Evolutionary conservation across 2,329 filamentous ascomycete species (phyloP), one percentile per base, ranked within the genome.

Genomic region (Camillea tinctor): DNA sequence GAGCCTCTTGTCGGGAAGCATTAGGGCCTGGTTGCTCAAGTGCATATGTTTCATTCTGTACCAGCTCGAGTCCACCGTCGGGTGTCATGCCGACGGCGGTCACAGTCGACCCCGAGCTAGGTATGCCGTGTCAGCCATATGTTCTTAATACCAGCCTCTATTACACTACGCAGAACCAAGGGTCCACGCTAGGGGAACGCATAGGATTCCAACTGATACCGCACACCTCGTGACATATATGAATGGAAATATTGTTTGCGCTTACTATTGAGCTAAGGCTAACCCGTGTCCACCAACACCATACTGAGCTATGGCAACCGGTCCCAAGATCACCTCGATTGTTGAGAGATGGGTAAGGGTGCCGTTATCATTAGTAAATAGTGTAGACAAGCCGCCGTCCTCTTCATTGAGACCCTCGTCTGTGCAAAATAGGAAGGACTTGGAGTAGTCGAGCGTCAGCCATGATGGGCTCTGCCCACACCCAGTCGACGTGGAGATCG

Each of bases 401-500:
- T 64, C 56, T 22, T 57, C 59, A 50, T 26, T 57, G 58, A 68
- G 66, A 21, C 80, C 83, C 76, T 90, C 87, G 65, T 90, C 81
- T 51, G 84, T 67, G 72, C 86, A 89, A 74, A 84, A 87, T 11
- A 90, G 75, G 13, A 79, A 71, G 21, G 76, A 75, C 61, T 80
- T 77, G 52, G 75, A 68, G 59, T 77, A 72, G 68, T 86, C 82
- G 20, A 86, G 77, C 20, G 83, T 83, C 59, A 89, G 74, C 86
- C 87, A 90, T 11, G 84, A 82, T 4, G 87, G 83, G 61, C 80
- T 82, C 1, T 76, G 72, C 9, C 78, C 82, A 72, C 86, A 88
- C 36, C 74, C 76, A 55, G 75, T 77, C 21, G 76, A 77, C 2
- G 73, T 72, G 55, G 77, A 77, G 19, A 81, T 72, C 20, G 73